A percentile compares a stretch with the other conserved stretches of the same genome.
Conservation (phyloP, 768 basidiomycete genomes). For the Leccinum olivaceopallidum region DNA sequence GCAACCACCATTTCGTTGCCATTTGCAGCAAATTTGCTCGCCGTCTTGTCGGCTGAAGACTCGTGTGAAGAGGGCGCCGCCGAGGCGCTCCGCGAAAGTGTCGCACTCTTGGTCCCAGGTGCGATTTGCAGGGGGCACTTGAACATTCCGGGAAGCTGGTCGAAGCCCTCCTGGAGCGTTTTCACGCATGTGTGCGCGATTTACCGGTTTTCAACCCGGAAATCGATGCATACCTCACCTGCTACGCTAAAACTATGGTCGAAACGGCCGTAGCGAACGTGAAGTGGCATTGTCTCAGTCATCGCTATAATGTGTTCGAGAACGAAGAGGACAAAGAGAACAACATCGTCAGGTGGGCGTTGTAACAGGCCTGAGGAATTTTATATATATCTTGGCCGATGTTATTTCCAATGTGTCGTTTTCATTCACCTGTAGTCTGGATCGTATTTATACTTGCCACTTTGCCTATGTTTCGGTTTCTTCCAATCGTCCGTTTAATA, state of each 20-base stretch:
- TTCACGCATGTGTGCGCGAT: neutral
- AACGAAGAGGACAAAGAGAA: too few species aligned
- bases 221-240: neutral
- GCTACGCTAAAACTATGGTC: neutral
- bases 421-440: too few species aligned
- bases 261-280: neutral
- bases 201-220: neutral
- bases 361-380: too few species aligned
- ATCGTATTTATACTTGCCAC: too few species aligned
- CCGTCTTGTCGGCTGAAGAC: conserved; percentile 12
- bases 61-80: conserved; percentile 1
- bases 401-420: too few species aligned
- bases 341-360: too few species aligned
- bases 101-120: too few species aligned
- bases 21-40: conserved; percentile 3
- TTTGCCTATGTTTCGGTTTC: too few species aligned
- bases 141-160: neutral
- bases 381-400: too few species aligned
- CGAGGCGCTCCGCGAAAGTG: too few species aligned
- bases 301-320: neutral
- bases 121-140: too few species aligned
- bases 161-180: neutral
- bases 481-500: too few species aligned
- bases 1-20: conserved; percentile 7
- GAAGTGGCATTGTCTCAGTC: neutral